Conservation (phyloP, 2,329 filamentous ascomycete genomes). For the Cladosporium sp. region DNA sequence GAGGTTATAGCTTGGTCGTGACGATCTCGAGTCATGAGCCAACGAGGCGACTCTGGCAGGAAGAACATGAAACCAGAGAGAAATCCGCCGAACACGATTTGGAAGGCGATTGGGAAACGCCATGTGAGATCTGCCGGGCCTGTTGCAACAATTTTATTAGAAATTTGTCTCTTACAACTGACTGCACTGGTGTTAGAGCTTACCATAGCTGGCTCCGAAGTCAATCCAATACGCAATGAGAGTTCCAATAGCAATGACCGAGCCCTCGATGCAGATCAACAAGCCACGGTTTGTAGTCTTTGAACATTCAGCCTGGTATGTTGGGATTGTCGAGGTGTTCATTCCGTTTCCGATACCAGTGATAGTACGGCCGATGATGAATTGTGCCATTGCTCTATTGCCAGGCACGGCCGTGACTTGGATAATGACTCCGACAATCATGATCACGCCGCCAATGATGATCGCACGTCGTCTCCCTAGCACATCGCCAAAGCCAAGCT, state of each 20-base stretch:
- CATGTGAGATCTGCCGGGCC: conserved; percentile 40
- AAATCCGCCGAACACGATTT: conserved; percentile 16
- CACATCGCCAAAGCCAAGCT: conserved; percentile 4
- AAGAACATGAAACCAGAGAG: conserved; percentile 17
- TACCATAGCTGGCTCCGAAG: conserved; percentile 38
- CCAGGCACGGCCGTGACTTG: conserved; percentile 48
- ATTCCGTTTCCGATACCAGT: conserved; percentile 52
- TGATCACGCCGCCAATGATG: conserved; percentile 36
- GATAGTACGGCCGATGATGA: conserved; percentile 52
- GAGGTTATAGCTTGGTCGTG: conserved; percentile 15
- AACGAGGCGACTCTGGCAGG: conserved; percentile 21
- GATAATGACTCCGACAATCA: conserved; percentile 50
- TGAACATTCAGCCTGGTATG: conserved; percentile 51
- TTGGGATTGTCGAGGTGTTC: conserved; percentile 52
- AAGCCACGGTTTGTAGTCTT: conserved; percentile 51
- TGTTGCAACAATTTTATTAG: too few relatives aligned
- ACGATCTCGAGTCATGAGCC: conserved; percentile 19
- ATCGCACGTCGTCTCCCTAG: conserved; percentile 8
- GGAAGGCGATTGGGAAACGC: conserved; percentile 18
- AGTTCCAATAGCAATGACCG: conserved; percentile 25
- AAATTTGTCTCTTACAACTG: neutral
- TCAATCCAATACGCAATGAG: conserved; percentile 54
- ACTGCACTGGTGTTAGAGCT: neutral
- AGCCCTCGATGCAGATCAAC: conserved; percentile 28
- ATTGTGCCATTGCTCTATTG: conserved; percentile 41